Evolutionary conservation across 2,329 filamentous ascomycete species (phyloP).

Genomic region (Ramichloridium luteum): DNA sequence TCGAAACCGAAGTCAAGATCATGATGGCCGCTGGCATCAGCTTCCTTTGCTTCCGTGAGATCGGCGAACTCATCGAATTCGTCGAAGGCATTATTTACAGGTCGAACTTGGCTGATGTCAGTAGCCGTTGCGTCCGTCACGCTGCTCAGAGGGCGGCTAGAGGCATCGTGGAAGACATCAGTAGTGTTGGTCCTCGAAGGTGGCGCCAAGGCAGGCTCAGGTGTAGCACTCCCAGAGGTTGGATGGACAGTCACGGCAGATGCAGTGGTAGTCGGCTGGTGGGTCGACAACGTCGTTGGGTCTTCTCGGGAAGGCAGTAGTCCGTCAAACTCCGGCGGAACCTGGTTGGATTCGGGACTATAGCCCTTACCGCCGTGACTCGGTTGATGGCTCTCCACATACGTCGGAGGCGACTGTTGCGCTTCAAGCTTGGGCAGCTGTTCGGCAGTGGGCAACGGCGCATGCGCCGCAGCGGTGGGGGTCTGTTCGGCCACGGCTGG

Average conservation of each 20-base stretch:
- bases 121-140: constrained; percentile 14
- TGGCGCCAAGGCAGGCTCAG: constrained; percentile 5
- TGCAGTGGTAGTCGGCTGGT: constrained; percentile 13
- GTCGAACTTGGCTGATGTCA: constrained; percentile 4
- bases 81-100: constrained; percentile 45
- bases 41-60: constrained; percentile 73
- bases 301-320: constrained; percentile 44
- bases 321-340: constrained; percentile 43
- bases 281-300: constrained; percentile 31
- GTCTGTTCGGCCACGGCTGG: constrained; percentile 3
- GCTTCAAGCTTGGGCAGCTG: constrained; percentile 41
- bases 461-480: constrained; percentile 1
- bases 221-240: too few relatives aligned
- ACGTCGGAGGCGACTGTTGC: constrained; percentile 47
- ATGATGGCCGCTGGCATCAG: constrained; percentile 53
- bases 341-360: constrained; percentile 25
- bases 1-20: constrained; percentile 59
- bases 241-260: constrained; percentile 28
- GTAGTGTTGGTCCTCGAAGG: constrained; percentile 1
- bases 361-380: constrained; percentile 24
- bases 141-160: constrained; percentile 19
- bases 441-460: constrained; percentile 11
- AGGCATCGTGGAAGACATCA: constrained; percentile 21
- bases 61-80: constrained; percentile 76
- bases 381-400: constrained; percentile 33